Evolutionary conservation across 352 stramenopile genomes (phyloP), one percentile per base, ranked within the genome.

Genomic region (Globisporangium spiculum): DNA sequence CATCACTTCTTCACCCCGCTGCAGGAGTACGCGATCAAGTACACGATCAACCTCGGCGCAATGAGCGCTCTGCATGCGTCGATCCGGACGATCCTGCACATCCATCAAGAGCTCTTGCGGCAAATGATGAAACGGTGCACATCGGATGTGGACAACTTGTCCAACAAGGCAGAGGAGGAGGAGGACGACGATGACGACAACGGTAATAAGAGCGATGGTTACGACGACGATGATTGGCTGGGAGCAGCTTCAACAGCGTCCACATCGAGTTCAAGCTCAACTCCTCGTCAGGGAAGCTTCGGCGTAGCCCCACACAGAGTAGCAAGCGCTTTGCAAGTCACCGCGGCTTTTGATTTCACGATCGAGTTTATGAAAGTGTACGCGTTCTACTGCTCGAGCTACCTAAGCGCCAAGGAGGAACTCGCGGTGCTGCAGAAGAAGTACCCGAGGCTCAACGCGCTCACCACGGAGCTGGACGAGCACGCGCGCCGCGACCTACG

Each of bases 281-380:
- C 36, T 44, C 36, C 10, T 44, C 36, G 36, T 16, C 36, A 44
- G 9, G 36, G 36, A 44, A 14, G 9, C 9, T 44, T 44, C 12
- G 36, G 9, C 10, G 8, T 9, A 44, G 36, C 36, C 1, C 10
- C 36, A 16, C 36, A 44, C 36, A 44, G 34, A 41, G 34, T 16
- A 44, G 36, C 36, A 44, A 44, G 36, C 4, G 36, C 9, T 2
- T 16, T 44, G 36, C 66, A 69, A 6, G 58, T 80, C 44, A 59
- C 69, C 10, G 61, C 16, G 4, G 80, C 80, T 0, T 88, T 90
- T 65, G 64, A 73, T 9, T 67, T 65, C 48, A 88, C 73, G 1
- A 75, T 88, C 63, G 78, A 87, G 63, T 88, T 81, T 71, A 87
- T 90, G 78, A 90, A 90, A 53, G 74, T 84, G n/a, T 90, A 90